These are phyloP conservation scores for Rhizopogon roseolus DNA, from an alignment of 768 basidiomycete species.

Conservation along the genomic window DNA sequence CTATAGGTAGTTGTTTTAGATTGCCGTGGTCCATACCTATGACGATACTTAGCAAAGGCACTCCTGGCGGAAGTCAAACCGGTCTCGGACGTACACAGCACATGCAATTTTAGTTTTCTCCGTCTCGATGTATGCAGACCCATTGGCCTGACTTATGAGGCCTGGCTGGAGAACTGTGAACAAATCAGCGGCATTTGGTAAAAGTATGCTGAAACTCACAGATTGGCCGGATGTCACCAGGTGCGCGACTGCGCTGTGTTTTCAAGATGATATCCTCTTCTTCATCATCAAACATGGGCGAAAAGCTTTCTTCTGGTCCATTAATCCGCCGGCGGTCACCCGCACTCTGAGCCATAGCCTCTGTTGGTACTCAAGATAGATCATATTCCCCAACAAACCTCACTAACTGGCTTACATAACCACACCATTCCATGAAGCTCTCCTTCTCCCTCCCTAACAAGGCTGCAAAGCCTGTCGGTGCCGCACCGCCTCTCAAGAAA, in stretches of 20 bases:
- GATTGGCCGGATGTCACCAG: conserved; percentile 76
- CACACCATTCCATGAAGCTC: conserved; percentile 62
- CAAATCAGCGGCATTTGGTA: conserved; percentile 6
- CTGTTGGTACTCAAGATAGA: too few relatives aligned
- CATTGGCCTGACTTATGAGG: conserved; percentile 89
- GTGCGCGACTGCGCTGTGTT: conserved; percentile 39
- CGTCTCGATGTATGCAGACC: conserved; percentile 95
- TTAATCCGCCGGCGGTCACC: conserved; percentile 88
- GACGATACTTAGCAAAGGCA: background rate
- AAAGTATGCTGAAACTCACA: conserved; percentile 42
- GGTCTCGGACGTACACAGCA: conserved; percentile 68
- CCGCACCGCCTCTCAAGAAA: conserved; percentile 48
- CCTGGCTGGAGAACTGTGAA: conserved; percentile 80
- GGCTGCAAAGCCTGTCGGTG: conserved; percentile 51
- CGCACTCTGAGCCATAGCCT: conserved; percentile 46
- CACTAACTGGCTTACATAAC: conserved; percentile 18
- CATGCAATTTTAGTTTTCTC: conserved; percentile 91
- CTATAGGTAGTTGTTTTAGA: conserved; percentile 77
- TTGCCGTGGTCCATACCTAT: conserved; percentile 81
- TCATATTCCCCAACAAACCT: too few relatives aligned
- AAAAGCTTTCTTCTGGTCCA: conserved; percentile 80
- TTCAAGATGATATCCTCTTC: conserved; percentile 16
- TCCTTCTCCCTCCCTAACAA: conserved; percentile 72
- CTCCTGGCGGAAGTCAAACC: conserved; percentile 4
- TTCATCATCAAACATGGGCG: conserved; percentile 53